These are phyloP conservation scores for Blastocladiella britannica DNA, from an alignment of 192 early-diverging fungal species.

Conservation along the genomic window DNA sequence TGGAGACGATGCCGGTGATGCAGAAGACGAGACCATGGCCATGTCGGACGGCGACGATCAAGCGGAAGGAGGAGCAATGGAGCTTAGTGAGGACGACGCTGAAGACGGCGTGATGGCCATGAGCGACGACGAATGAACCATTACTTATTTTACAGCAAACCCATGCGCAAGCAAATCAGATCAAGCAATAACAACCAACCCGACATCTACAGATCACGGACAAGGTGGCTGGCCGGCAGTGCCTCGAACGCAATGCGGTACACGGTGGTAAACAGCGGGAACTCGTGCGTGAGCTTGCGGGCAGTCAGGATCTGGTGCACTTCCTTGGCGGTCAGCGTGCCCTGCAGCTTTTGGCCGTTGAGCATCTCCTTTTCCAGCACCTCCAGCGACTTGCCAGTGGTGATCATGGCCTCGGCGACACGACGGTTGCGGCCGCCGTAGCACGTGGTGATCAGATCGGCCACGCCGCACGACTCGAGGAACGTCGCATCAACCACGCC, in stretches of 20 bases:
- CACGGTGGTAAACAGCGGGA: constrained; percentile 85
- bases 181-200: background rate
- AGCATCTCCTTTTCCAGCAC: constrained; percentile 78
- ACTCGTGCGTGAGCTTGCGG: constrained; percentile 39
- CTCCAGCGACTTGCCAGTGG: constrained; percentile 80
- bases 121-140: too few species aligned
- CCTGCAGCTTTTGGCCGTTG: constrained; percentile 95
- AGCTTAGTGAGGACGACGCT: too few species aligned
- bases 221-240: constrained; percentile 42
- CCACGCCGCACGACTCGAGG: constrained; percentile 91
- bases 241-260: constrained; percentile 77
- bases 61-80: too few species aligned
- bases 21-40: too few species aligned
- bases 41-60: too few species aligned
- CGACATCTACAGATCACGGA: constrained; percentile 26
- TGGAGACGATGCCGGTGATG: too few species aligned
- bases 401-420: constrained; percentile 75
- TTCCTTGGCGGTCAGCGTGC: constrained; percentile 74
- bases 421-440: constrained; percentile 89
- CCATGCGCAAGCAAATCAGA: too few species aligned
- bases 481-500: constrained; percentile 84
- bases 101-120: too few species aligned
- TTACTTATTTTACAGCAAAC: too few species aligned
- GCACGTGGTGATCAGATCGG: constrained; percentile 90
- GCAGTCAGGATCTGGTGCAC: constrained; percentile 56